These are phyloP conservation scores for Conoideocrella luteorostrata DNA, from an alignment of 2,329 filamentous ascomycete species.

Conservation along the genomic window DNA sequence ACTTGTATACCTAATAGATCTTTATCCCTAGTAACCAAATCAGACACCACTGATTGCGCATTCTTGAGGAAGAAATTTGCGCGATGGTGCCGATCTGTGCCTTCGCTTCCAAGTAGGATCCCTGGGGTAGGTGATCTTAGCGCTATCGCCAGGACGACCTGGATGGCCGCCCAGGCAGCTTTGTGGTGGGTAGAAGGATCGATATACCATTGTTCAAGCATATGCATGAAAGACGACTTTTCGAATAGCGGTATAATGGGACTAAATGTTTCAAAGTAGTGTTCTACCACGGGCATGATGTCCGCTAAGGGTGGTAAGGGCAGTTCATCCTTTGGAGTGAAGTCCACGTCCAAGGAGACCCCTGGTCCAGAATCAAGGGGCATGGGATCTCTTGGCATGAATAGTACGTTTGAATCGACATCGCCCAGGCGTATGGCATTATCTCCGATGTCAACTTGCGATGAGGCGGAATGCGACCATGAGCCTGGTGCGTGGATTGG, in stretches of 20 bases:
- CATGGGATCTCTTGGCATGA: no score
- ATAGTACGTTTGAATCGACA: no score
- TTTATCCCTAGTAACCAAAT: constrained; percentile 30
- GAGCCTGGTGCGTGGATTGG: neutral
- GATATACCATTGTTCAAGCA: constrained; percentile 29
- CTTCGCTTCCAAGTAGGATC: constrained; percentile 4
- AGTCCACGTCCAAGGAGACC: no score
- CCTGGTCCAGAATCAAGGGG: no score
- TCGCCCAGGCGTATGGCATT: no score
- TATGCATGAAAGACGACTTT: constrained; percentile 27
- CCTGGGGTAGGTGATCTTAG: constrained; percentile 18
- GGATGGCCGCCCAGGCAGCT: constrained; percentile 31
- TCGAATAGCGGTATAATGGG: constrained; percentile 30
- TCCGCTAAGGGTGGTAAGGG: constrained; percentile 27
- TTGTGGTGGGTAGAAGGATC: constrained; percentile 14
- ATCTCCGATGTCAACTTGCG: no score
- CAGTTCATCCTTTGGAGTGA: constrained; percentile 11
- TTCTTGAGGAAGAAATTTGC: constrained; percentile 28
- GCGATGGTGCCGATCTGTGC: constrained; percentile 14
- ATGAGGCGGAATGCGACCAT: neutral
- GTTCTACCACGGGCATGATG: constrained; percentile 27
- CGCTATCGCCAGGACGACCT: constrained; percentile 31
- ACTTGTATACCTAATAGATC: constrained; percentile 33
- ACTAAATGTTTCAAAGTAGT: constrained; percentile 32
- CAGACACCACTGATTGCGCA: constrained; percentile 30